Base-by-base conservation (phyloP, 1,284 basidiomycete genomes). In the Schizopora paradoxa region DNA sequence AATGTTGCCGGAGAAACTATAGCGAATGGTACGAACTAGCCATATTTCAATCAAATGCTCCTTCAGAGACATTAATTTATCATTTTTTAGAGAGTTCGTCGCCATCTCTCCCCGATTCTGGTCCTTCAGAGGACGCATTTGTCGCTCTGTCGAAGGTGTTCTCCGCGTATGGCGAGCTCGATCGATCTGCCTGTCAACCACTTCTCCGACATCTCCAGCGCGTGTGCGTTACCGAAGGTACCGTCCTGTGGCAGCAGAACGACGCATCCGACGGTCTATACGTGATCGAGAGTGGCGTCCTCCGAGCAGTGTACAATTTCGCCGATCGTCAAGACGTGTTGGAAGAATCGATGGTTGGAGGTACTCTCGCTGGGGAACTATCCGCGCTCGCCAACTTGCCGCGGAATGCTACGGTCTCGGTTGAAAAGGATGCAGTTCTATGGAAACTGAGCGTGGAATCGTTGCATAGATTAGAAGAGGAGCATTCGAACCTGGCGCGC, bases 271-370 rank as follows among this genome's bases (percentile, higher is more conserved):
- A 95, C 59, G 91, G 87, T 5, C 63, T 92, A 13, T 96, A 93
- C 65, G 71, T 96, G 53, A 82, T 96, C 55, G 83, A 95, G 56
- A 74, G 79, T 0, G 93, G 93, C 7, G 78, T 90, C 26, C 70
- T 96, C 29, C 74, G 86, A 10, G 92, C 92, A 0, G 76, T 76
- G 13, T 94, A 94, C 62, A 65, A 68, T 41, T 92, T 91, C 60
- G 77, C 79, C 7, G 79, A 82, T 42, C 77, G 85, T 53, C 69
- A 74, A 5, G 74, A 76, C 22, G 63, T 67, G 7, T 78, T 91
- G 37, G 82, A 88, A 57, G 89, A 91, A 66, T 88, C 85, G 4
- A 96, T 95, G 92, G 89, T 95, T 0, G 82, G 91, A 1, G 92
- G 91, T 1, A 91, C 91, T 0, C 68, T 95, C 4, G 90, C 92